A percentile compares a stretch with the other conserved stretches of the same genome.
Conservation (phyloP, 306 rosid genomes). For the Gleditsia sinensis region DNA sequence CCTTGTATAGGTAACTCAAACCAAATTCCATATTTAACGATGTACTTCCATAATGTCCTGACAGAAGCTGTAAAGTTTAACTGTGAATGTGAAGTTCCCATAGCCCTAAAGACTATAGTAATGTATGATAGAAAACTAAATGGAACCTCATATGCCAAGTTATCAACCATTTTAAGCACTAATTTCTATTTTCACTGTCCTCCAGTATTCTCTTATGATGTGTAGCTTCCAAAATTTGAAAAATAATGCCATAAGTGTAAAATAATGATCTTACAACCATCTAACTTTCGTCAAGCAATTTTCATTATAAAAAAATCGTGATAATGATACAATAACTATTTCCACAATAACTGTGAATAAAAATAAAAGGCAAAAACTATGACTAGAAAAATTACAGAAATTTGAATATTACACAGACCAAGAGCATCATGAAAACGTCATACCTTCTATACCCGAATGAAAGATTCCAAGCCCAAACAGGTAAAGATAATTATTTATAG, state of each 20-base stretch:
- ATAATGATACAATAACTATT: background rate
- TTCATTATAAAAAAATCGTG: no score
- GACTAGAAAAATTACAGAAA: no score
- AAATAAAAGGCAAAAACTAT: no score
- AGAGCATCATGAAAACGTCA: conserved; percentile 13
- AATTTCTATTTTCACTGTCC: background rate
- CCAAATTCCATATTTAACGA: background rate
- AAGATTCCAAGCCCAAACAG: conserved; percentile 85
- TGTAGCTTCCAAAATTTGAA: background rate
- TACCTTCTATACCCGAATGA: conserved; percentile 97
- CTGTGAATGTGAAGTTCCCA: background rate
- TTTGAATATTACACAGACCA: background rate
- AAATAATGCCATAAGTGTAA: background rate
- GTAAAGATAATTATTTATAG: conserved; percentile 81
- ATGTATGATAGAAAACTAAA: no score
- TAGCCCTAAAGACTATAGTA: background rate
- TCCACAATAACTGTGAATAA: background rate
- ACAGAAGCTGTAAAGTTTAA: background rate
- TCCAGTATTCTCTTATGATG: conserved; percentile 1
- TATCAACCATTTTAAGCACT: conserved; percentile 7
- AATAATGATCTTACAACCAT: background rate
- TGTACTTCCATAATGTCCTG: background rate
- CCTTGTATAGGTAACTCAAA: background rate
- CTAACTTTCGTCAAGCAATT: no score
- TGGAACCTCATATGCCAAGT: background rate